Evolutionary conservation across 495 filamentous ascomycete species (phyloP), one percentile per base, ranked within the genome.

Genomic region (Xylaria nigripes): DNA sequence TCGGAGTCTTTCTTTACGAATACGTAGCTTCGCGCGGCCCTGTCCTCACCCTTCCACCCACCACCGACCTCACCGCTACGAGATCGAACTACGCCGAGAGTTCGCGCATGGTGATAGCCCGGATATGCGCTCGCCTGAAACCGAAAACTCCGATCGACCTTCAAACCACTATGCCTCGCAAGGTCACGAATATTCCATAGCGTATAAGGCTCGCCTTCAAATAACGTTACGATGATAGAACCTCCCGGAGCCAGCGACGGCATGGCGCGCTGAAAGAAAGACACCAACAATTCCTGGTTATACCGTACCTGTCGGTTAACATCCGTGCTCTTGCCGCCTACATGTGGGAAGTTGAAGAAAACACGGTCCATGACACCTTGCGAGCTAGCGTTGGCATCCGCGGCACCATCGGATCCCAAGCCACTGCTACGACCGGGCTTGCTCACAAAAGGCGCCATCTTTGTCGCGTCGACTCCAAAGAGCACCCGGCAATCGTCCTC

Each of bases 271-370:
- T 78, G 76, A 73, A 96, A 96, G 68, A 95, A 95, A 5, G 73
- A 76, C 9, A 94, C 87, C 2, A 96, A 76, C 27, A 96, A 75
- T 64, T 91, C 86, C 70, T 97, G 93, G 65, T 98, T 97, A 59
- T 84, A 78, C 30, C 93, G 82, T 12, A 96, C 90, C 72, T 98
- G 93, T 16, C 93, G 76, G 70, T 95, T 95, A 46, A 96, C 88
- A 70, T 98, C 93, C 42, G 82, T 97, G 43, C 81, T 86, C 57
- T 90, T 81, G 7, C 93, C 93, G 48, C 93, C 93, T 2, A 95
- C 85, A 70, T 98, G 93, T 44, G 93, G 93, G 70, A 98, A 98
- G 73, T 96, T 95, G 78, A 96, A 98, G 45, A 89, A 78, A 46
- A 96, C 83, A 32, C 80, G 72, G 65, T 95, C 86, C 73, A 84